Evolutionary conservation across 441 rosid genomes (phyloP), one percentile per base, ranked within the genome.

Genomic region (Manihot esculenta): DNA sequence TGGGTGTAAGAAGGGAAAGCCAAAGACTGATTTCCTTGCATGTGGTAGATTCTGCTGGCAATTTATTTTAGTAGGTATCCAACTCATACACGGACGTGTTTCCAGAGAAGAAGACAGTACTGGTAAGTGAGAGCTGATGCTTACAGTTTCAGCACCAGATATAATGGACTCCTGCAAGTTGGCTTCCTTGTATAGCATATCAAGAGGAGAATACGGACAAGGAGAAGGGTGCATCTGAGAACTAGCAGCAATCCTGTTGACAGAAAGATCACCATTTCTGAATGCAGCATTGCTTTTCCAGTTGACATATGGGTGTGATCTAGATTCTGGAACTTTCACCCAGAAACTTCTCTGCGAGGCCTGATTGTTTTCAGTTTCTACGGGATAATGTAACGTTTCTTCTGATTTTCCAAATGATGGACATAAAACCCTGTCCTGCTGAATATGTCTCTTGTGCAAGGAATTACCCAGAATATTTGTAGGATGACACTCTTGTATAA

Each of bases 271-370:
- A 3, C 21, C 38, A 45, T 47, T 45, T 48, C 26, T 38, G 54
- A 64, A 24, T 45, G 55, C 55, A 47, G 38, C 10, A 47, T 27
- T 26, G 14, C 54, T 64, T 45, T 64, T 47, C 68, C 54, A 64
- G 38, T 64, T 27, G 3, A 47, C 26, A 18, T 11, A 47, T 64
- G 68, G 68, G 2, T 26, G 68, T 23, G 68, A 7, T 47, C 41
- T 64, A 64, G 23, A 13, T 64, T 44, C 68, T 44, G 49, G 68
- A 64, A 49, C 42, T 64, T 26, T 64, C 38, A 24, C 27, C 35
- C 7, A 14, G 12, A 47, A 45, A 17, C 21, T 64, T 41, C 38
- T 14, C 12, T 14, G 42, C 18, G 51, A 64, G 15, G 68, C 41
- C 38, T 47, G 55, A 64, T 64, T 47, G 20, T 33, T 47, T 45